phyloP scores from a whole-genome alignment of 495 filamentous ascomycete species.

The Penicillium odoratum region DNA sequence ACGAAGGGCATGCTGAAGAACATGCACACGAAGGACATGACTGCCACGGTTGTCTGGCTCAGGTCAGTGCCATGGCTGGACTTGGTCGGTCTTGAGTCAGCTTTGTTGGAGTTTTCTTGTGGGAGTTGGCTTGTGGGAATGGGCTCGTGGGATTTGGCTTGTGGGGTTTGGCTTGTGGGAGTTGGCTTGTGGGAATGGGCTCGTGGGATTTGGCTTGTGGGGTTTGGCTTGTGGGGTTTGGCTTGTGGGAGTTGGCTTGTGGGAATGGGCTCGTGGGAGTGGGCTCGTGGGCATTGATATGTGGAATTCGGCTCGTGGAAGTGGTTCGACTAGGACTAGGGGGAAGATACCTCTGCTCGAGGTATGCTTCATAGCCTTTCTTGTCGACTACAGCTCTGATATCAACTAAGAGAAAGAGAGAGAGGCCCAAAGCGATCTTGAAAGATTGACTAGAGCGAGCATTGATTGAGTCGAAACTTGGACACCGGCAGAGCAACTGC shows the following conservation, averaged over 20 bases:
- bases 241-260: neutral
- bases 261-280: no score
- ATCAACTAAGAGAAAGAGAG: neutral
- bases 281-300: no score
- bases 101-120: neutral
- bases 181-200: no score
- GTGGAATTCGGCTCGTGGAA: no score
- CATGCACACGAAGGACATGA: neutral
- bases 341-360: neutral
- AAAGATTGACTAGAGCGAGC: neutral
- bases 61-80: neutral
- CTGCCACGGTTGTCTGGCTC: neutral
- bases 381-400: neutral
- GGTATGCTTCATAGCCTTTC: neutral
- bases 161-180: no score
- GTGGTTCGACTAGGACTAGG: neutral
- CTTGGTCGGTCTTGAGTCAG: neutral
- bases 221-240: neutral
- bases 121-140: no score
- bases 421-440: neutral
- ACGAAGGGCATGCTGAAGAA: neutral
- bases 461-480: neutral
- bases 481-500: neutral
- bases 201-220: no score
- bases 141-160: no score